Base-by-base conservation (phyloP, 306 rosid species). In the Vigna nakashimae region DNA sequence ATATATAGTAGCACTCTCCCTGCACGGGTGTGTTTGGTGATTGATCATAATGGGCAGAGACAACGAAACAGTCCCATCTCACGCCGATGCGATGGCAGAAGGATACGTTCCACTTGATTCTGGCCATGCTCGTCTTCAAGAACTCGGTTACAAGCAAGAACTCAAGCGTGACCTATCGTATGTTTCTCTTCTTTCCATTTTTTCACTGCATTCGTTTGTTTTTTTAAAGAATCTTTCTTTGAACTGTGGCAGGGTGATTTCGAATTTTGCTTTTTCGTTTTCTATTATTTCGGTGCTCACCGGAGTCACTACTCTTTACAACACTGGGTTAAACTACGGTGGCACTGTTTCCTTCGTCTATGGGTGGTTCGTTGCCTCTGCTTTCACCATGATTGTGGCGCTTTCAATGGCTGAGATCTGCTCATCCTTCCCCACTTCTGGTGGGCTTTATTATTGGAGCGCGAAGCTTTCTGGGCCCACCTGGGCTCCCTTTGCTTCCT, bases 371-470 rank as follows among this genome's bases (percentile, higher is more conserved):
- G 17, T 90, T 9, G 91, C 88, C 73, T 89, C 90, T 46, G 18
- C 28, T 68, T 92, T 92, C 87, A 95, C 98, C 73, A 88, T 92
- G 95, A 1, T 75, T 80, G 98, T 95, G 80, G 98, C 96, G 22
- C 87, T 82, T 17, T 91, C 98, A 58, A 95, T 95, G 98, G 95
- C 97, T 73, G 98, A 95, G 83, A 92, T 95, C 60, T 95, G 98
- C 83, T 95, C 98, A 1, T 81, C 98, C 42, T 95, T 84, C 63
- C 98, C 98, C 22, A 94, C 97, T 66, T 89, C 98, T 65, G 98
- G 97, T 32, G 98, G 98, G 17, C 94, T 94, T 58, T 94, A 92
- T 84, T 94, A 88, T 85, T 94, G 98, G 98, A 92, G 98, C 80
- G 95, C 98, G 38, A 94, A 90, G 79, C 97, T 94, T 87, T 95